Base-by-base conservation (phyloP, 1,284 basidiomycete genomes). In the Cutaneotrichosporon cavernicola region DNA sequence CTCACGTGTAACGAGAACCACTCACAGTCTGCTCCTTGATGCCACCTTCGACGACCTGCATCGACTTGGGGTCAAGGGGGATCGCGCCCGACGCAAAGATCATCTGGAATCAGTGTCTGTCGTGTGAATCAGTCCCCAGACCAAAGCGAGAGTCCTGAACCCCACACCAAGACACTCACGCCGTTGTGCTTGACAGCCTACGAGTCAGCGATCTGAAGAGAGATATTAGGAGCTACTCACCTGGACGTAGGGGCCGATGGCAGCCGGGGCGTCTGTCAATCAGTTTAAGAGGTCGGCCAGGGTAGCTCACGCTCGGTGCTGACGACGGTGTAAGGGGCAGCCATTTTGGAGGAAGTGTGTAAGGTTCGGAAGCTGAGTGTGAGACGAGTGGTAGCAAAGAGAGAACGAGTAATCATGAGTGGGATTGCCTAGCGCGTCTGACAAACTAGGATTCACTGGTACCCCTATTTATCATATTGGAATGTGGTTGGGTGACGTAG, bases 31-130 rank as follows among this genome's bases (percentile, higher is more conserved):
- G 93, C 65, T 84, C 89, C 75, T 90, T 88, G 64, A 98, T 86
- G 40, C 90, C 93, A 26, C 90, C 91, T 53, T 81, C 76, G 53
- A 92, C 89, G 73, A 97, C 82, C 72, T 89, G 84, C 81, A 88
- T 89, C 18, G 87, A 87, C 49, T 83, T 75, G 11, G 94, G 91
- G 75, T 90, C 87, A 65, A 97, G 84, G 1, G 92, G 90, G 73
- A 98, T 91, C 75, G 89, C 91, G 60, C 96, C 96, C 7, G 92
- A 96, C 56, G 88, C 85, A 82, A 95, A 97, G 70, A 97, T 87
- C 62, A 94, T 66, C 79, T 79, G 56, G 31, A 10, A 51, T 65
- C 7, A 61, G 63, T 31, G 30, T 13, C 16, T 47, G 2, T 47
- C 10, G 9, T 16, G 6, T 2, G 10, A 9, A 7, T 30, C 11